Evolutionary conservation across 2,329 filamentous ascomycete species (phyloP).

Genomic region (Zarea fungicola): DNA sequence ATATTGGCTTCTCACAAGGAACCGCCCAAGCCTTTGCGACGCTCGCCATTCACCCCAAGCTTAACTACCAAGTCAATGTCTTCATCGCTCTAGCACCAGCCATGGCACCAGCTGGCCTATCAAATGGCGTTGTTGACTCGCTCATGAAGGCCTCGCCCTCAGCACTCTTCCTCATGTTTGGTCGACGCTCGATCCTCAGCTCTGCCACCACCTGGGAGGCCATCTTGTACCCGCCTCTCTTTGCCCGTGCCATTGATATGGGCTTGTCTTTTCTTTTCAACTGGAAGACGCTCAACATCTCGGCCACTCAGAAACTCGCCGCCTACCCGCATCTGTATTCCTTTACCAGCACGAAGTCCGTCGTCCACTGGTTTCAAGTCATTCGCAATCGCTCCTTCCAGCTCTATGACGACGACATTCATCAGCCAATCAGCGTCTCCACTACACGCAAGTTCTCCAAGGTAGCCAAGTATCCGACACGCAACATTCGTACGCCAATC

Average conservation of each 20-base stretch:
- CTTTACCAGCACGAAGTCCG: slow-evolving; percentile 92
- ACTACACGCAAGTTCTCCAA: slow-evolving; percentile 84
- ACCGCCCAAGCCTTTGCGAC: slow-evolving; percentile 95
- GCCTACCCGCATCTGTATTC: slow-evolving; percentile 95
- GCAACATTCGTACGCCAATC: slow-evolving; percentile 94
- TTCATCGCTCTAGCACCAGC: slow-evolving; percentile 95
- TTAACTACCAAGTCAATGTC: slow-evolving; percentile 91
- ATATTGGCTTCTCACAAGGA: slow-evolving; percentile 95
- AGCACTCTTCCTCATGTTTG: slow-evolving; percentile 88
- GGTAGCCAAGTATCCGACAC: slow-evolving; percentile 90
- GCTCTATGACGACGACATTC: slow-evolving; percentile 96
- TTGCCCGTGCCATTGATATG: slow-evolving; percentile 80
- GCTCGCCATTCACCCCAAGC: slow-evolving; percentile 81
- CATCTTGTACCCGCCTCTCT: slow-evolving; percentile 90
- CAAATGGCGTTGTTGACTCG: slow-evolving; percentile 85
- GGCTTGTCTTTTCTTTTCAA: slow-evolving; percentile 80
- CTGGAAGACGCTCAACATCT: slow-evolving; percentile 83
- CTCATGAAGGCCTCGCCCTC: slow-evolving; percentile 91
- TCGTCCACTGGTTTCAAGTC: slow-evolving; percentile 99
- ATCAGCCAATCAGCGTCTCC: slow-evolving; percentile 66
- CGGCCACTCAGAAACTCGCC: slow-evolving; percentile 81
- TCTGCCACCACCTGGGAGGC: slow-evolving; percentile 97
- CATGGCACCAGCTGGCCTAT: slow-evolving; percentile 89
- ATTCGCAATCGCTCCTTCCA: slow-evolving; percentile 95
- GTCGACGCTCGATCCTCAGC: slow-evolving; percentile 82